phyloP scores from a whole-genome alignment of 2,329 filamentous ascomycete species.

The Phialophora verrucosa region DNA sequence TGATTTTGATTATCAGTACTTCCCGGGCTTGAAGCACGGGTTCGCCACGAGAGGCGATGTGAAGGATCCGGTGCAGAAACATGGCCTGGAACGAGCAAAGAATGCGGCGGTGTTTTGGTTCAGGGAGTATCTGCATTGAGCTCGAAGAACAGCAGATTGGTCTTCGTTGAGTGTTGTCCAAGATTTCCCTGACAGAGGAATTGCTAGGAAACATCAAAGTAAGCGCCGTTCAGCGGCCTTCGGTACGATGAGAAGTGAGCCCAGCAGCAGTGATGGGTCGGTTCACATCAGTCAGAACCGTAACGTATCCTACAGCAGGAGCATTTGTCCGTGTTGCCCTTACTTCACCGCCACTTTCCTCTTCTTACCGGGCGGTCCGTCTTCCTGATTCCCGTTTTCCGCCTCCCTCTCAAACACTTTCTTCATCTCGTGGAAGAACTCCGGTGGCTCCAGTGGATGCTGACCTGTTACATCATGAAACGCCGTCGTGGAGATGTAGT shows the following conservation, averaged over 20 bases:
- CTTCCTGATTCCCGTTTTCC: not conserved
- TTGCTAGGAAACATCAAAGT: not conserved
- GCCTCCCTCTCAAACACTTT: not conserved
- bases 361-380: not conserved
- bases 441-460: slow-evolving; percentile 54
- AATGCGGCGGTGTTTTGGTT: slow-evolving; percentile 57
- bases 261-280: no score
- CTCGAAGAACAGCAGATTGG: not conserved
- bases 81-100: slow-evolving; percentile 57
- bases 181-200: not conserved
- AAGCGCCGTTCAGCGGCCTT: not conserved
- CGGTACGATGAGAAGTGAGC: not conserved
- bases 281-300: not conserved
- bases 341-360: not conserved
- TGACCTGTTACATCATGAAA: slow-evolving; percentile 58
- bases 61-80: slow-evolving; percentile 48
- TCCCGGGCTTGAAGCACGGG: slow-evolving; percentile 57
- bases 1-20: slow-evolving; percentile 59
- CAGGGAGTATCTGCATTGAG: slow-evolving; percentile 20
- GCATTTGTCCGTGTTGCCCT: not conserved
- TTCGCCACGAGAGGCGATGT: slow-evolving; percentile 53
- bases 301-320: not conserved
- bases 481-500: slow-evolving; percentile 59
- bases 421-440: slow-evolving; percentile 54
- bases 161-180: not conserved